Percentiles rank a stretch among this genome's conserved stretches.
phyloP scores from a whole-genome alignment of 768 basidiomycete genomes.

The Leccinum sublutescens region DNA sequence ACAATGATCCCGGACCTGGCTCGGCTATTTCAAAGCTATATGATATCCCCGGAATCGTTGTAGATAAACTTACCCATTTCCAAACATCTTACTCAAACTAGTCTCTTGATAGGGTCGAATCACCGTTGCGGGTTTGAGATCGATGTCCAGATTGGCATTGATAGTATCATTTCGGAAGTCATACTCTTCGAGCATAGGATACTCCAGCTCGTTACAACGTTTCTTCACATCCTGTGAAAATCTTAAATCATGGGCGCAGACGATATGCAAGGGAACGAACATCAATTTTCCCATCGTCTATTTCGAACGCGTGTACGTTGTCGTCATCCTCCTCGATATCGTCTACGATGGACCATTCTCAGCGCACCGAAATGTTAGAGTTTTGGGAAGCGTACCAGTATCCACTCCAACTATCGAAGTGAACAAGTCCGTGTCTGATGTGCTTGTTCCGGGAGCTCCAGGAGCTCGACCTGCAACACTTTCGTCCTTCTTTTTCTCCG shows the following conservation, averaged over 20 bases:
- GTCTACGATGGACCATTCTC: constrained; percentile 46
- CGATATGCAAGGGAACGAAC: constrained; percentile 41
- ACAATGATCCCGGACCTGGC: constrained; percentile 98
- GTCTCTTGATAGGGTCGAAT: constrained; percentile 99
- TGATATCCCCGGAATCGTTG: background rate
- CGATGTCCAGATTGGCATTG: constrained; percentile 96
- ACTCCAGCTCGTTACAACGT: constrained; percentile 94
- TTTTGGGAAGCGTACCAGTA: constrained; percentile 50
- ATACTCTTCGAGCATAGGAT: constrained; percentile 98
- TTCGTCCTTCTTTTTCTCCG: constrained; percentile 69
- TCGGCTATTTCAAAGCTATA: constrained; percentile 52
- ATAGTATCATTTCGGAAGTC: constrained; percentile 97
- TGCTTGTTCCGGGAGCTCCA: constrained; percentile 26
- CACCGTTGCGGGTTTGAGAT: constrained; percentile 95
- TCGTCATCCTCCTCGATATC: constrained; percentile 98
- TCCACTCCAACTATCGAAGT: constrained; percentile 97
- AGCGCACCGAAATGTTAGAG: background rate
- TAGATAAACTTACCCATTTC: constrained; percentile 73
- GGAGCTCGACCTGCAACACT: constrained; percentile 34
- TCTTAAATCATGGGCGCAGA: constrained; percentile 6
- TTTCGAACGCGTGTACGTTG: constrained; percentile 95
- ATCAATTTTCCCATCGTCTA: constrained; percentile 91
- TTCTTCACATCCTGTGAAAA: constrained; percentile 82
- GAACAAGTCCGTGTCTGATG: constrained; percentile 76
- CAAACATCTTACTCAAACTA: constrained; percentile 98